Evolutionary conservation across 129 eudicot genomes (phyloP).

Genomic region (Centaurea solstitialis): DNA sequence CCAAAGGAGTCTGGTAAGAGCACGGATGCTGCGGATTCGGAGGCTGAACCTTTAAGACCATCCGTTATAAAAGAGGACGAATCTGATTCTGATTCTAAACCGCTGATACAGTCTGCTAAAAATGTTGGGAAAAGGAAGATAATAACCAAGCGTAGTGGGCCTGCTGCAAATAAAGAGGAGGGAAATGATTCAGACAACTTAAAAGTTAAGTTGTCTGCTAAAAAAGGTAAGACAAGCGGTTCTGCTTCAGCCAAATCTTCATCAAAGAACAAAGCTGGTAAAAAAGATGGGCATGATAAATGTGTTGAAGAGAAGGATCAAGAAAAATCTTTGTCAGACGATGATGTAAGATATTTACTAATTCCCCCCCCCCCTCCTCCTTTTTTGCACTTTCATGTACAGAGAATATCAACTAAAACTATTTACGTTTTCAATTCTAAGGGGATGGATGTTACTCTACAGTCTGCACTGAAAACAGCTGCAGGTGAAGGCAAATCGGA

Average conservation of each 20-base stretch:
- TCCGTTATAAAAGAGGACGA: constrained; percentile 19
- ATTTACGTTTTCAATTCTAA: constrained; percentile 29
- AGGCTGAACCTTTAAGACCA: constrained; percentile 7
- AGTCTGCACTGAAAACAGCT: constrained; percentile 44
- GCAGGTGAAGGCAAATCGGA: constrained; percentile 46
- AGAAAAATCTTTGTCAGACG: constrained; percentile 42
- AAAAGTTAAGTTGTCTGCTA: constrained; percentile 30
- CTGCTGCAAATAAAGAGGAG: constrained; percentile 31
- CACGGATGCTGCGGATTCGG: constrained; percentile 14
- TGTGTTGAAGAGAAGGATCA: constrained; percentile 40
- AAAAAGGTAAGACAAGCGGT: constrained; percentile 39
- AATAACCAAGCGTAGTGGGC: constrained; percentile 27
- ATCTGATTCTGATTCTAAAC: constrained; percentile 33
- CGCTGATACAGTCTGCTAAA: constrained; percentile 35
- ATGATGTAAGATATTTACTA: constrained; percentile 40
- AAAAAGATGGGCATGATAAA: constrained; percentile 47
- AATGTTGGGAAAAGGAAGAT: constrained; percentile 32
- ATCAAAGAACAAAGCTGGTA: constrained; percentile 34
- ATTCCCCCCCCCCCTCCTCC: not conserved
- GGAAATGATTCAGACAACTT: constrained; percentile 40
- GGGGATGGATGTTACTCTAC: constrained; percentile 51
- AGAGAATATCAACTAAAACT: not conserved
- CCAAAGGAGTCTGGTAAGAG: constrained; percentile 22
- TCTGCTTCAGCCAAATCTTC: constrained; percentile 38
- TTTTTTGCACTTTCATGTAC: not conserved